Base-by-base conservation (phyloP, 148 eudicot species). In the Dysphania ambrosioides region DNA sequence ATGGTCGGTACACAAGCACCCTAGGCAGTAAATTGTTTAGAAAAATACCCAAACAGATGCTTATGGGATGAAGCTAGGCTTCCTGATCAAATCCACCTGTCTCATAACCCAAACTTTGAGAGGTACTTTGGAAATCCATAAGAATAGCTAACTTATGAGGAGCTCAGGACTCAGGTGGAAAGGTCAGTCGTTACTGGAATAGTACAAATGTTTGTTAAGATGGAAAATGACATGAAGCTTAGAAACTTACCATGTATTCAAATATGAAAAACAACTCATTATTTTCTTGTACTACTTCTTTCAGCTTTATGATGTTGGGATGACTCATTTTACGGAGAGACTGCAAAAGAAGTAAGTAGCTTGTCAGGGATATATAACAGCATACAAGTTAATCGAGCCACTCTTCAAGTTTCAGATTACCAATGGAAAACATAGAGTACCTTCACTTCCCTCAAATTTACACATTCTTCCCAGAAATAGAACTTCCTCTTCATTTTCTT, bases 401-500 rank as follows among this genome's bases (percentile, higher is more conserved):
- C 36, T 51, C 38, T 55, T 56, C 66, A 38, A 18, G 0, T 47
- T 47, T 47, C 53, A 47, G 21, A 67, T 15, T 26, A 58, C 23
- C 19, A 26, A 76, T 58, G 26, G 31, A 2, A 72, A 79, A 16
- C 47, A 57, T 3, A 29, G 40, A 40, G 68, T 85, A 91, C 98
- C 98, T 92, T 94, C 35, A 94, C 97, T 88, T 94, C 98, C 57
- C 98, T 83, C 72, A 94, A 80, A 79, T 90, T 88, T 77, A 94
- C 68, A 75, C 98, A 94, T 58, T 94, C 98, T 62, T 90, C 97
- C 98, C 98, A 94, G 63, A 77, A 83, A 77, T 90, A 94, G 65
- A 82, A 94, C 82, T 88, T 90, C 68, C 97, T 88, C 83, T 92
- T 94, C 97, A 94, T 94, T 83, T 90, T 94, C 82, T 94, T 94